These are phyloP conservation scores for Eucalyptus cloeziana DNA, from an alignment of 345 rosid genomes.

Conservation along the genomic window DNA sequence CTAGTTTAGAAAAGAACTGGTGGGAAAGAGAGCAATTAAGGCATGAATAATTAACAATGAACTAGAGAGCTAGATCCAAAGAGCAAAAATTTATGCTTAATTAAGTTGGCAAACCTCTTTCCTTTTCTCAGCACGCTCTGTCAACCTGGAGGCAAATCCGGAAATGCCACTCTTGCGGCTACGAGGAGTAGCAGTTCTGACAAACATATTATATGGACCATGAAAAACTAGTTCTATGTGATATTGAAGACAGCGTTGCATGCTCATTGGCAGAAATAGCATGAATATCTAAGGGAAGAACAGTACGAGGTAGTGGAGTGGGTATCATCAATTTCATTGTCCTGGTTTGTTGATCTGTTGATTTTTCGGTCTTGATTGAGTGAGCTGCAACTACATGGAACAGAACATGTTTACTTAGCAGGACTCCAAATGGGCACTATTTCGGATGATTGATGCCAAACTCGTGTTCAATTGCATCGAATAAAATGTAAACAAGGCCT, in stretches of 20 bases:
- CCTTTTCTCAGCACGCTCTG: conserved; percentile 92
- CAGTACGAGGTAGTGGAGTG: conserved; percentile 77
- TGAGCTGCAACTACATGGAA: background rate
- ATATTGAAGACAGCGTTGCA: background rate
- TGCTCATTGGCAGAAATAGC: background rate
- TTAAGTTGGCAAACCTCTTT: conserved; percentile 48
- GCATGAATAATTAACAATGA: no score
- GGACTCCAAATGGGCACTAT: background rate
- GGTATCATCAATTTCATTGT: conserved; percentile 74
- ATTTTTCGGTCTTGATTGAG: background rate
- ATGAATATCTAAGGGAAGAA: background rate
- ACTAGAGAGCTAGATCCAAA: background rate
- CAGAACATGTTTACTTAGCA: background rate
- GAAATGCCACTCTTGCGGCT: conserved; percentile 46
- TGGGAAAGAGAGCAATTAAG: background rate
- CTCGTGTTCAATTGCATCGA: background rate
- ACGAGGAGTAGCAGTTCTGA: conserved; percentile 53
- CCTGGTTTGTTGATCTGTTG: background rate
- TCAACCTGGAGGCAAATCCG: conserved; percentile 86
- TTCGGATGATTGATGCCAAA: background rate
- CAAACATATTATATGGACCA: background rate
- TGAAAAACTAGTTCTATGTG: background rate
- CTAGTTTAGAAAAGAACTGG: conserved; percentile 86
- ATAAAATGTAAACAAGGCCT: background rate
- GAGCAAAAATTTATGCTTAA: background rate